A percentile compares a stretch with the other conserved stretches of the same genome.
Evolutionary conservation across 2,329 filamentous ascomycete genomes (phyloP).

Genomic region (Chlorencoelia australis): DNA sequence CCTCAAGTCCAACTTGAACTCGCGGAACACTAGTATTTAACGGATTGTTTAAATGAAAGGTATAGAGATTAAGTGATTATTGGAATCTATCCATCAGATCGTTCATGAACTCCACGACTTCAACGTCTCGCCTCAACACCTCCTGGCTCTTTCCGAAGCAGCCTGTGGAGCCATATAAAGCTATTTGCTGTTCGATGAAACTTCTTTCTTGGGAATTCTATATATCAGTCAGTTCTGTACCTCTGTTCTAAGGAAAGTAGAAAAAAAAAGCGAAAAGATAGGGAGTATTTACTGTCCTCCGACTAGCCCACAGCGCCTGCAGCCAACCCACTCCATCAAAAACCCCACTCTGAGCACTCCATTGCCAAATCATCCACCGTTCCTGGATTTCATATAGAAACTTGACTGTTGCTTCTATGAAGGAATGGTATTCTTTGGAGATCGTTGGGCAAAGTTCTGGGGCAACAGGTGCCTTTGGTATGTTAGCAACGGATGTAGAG

Average conservation of each 20-base stretch:
- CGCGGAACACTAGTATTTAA: too few relatives aligned
- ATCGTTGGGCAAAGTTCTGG: constrained; percentile 9
- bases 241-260: not conserved
- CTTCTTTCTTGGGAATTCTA: constrained; percentile 25
- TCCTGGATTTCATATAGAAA: constrained; percentile 24
- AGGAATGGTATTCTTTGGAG: constrained; percentile 19
- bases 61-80: too few relatives aligned
- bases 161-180: constrained; percentile 16
- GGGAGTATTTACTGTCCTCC: constrained; percentile 19
- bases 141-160: constrained; percentile 25
- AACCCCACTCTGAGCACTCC: constrained; percentile 15
- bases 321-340: constrained; percentile 20
- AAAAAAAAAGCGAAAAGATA: not conserved
- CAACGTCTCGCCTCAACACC: constrained; percentile 25
- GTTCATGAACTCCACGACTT: constrained; percentile 28
- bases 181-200: constrained; percentile 28
- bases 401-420: constrained; percentile 19
- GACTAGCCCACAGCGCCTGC: constrained; percentile 27
- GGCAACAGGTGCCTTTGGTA: too few relatives aligned
- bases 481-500: not conserved
- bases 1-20: too few relatives aligned
- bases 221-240: not conserved
- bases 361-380: constrained; percentile 17
- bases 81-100: constrained; percentile 27
- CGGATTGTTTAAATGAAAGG: too few relatives aligned